A percentile compares a stretch with the other conserved stretches of the same genome.
phyloP scores from a whole-genome alignment of 192 early-diverging fungal species.

The Entomortierella lignicola region DNA sequence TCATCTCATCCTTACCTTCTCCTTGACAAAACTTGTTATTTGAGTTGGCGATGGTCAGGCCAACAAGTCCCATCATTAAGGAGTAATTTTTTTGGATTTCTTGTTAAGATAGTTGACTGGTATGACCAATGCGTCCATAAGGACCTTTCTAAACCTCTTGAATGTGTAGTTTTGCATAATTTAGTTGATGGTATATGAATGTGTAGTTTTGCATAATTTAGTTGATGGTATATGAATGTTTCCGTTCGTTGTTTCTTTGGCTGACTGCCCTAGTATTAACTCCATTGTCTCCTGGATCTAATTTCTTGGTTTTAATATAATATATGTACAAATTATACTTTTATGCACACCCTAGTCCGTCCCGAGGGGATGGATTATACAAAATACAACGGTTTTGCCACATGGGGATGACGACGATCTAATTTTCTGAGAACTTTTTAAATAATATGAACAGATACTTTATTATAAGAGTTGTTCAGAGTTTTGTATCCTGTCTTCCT shows the following conservation, averaged over 20 bases:
- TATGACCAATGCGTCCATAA: conserved; percentile 37
- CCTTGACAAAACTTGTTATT: neutral
- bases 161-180: conserved; percentile 44
- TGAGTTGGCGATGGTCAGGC: conserved; percentile 2
- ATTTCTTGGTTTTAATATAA: too few relatives aligned
- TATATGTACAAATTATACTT: too few relatives aligned
- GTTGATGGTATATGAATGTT: neutral
- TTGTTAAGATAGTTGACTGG: conserved; percentile 47
- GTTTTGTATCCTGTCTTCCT: conserved; percentile 48
- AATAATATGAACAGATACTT: neutral
- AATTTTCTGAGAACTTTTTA: too few relatives aligned
- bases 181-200: conserved; percentile 8
- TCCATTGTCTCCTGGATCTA: too few relatives aligned
- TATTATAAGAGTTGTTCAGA: conserved; percentile 10
- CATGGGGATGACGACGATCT: too few relatives aligned
- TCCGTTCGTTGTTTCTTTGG: too few relatives aligned
- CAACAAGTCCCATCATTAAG: neutral
- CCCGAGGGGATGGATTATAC: too few relatives aligned
- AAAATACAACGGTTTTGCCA: too few relatives aligned
- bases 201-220: conserved; percentile 35
- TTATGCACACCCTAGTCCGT: too few relatives aligned
- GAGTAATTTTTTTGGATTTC: conserved; percentile 19
- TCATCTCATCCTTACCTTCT: neutral
- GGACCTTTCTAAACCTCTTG: conserved; percentile 34
- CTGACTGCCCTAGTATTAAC: too few relatives aligned